These are phyloP conservation scores for Paraconiothyrium sp. DNA, from an alignment of 2,329 filamentous ascomycete genomes.

Conservation along the genomic window DNA sequence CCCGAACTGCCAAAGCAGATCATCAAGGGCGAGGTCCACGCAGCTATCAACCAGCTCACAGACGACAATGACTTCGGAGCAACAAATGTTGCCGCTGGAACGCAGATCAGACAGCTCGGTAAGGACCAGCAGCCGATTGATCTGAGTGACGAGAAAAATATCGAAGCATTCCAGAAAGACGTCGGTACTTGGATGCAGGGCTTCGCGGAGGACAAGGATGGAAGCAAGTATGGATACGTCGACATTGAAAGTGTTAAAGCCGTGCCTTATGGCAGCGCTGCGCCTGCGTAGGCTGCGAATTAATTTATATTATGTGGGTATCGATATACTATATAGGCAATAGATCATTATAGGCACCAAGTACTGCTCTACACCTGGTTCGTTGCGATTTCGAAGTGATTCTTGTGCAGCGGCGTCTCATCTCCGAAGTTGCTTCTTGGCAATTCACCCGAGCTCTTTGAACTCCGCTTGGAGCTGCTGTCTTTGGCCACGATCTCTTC, in stretches of 20 bases:
- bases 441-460: slow-evolving; percentile 30
- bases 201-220: slow-evolving; percentile 51
- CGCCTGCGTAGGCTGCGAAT: slow-evolving; percentile 13
- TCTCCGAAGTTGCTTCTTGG: slow-evolving; percentile 37
- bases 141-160: slow-evolving; percentile 58
- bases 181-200: slow-evolving; percentile 56
- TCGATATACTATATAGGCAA: neutral
- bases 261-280: slow-evolving; percentile 49
- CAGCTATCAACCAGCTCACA: slow-evolving; percentile 59
- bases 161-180: slow-evolving; percentile 60
- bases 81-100: slow-evolving; percentile 58
- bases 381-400: neutral
- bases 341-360: neutral
- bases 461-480: slow-evolving; percentile 25
- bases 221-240: slow-evolving; percentile 56
- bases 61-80: slow-evolving; percentile 64
- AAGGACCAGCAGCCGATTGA: slow-evolving; percentile 65
- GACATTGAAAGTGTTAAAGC: slow-evolving; percentile 52
- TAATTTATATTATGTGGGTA: neutral
- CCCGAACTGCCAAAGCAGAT: slow-evolving; percentile 57
- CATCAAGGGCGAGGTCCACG: slow-evolving; percentile 52
- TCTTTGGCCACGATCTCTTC: slow-evolving; percentile 23
- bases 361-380: neutral
- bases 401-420: slow-evolving; percentile 37
- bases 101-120: slow-evolving; percentile 63